Evolutionary conservation across 805 yeast species (phyloP), one percentile per base, ranked within the genome.

Genomic region (Kazachstania martiniae): DNA sequence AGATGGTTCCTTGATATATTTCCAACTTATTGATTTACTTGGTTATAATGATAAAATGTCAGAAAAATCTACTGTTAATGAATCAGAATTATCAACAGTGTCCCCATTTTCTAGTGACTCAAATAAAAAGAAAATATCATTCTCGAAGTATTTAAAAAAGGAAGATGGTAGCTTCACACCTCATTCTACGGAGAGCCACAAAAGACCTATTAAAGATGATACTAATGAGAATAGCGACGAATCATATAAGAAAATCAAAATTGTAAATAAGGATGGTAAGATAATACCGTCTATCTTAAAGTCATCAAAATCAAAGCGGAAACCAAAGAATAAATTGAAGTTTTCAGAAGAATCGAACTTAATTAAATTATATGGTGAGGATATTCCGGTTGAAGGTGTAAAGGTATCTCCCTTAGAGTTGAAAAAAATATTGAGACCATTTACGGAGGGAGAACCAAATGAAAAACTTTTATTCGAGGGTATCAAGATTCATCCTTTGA

Each of bases 111-210:
- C n/a, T n/a, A n/a, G n/a, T n/a, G 25, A 23, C n/a, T 44, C 40
- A n/a, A 42, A 44, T 9, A 51, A 51, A 36, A 55, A 55, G 32
- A 53, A 53, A 34, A 52, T 55, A n/a, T 51, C 60, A 15, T 55
- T 55, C 31, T 48, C 57, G 1, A 53, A 46, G 30, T 55, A 55
- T 32, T 28, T 53, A 27, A 55, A 55, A 21, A 55, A 51, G 35
- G 55, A 52, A 15, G 51, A 44, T 16, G 38, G 16, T 9, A 24
- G 14, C n/a, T 12, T 23, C 21, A 45, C 38, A 21, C 23, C 28
- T n/a, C n/a, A n/a, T n/a, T n/a, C n/a, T 6, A 41, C 40, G 29
- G 47, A 38, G 3, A 35, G 29, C 12, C 37, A 33, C 7, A 53
- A 51, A 31, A 44, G 54, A 28, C 23, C 35, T 8, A 19, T 8